Percentiles rank a stretch among this genome's conserved stretches.
Conservation (phyloP, 208 protist genomes). For the Kentomonas sorsogonicus region DNA sequence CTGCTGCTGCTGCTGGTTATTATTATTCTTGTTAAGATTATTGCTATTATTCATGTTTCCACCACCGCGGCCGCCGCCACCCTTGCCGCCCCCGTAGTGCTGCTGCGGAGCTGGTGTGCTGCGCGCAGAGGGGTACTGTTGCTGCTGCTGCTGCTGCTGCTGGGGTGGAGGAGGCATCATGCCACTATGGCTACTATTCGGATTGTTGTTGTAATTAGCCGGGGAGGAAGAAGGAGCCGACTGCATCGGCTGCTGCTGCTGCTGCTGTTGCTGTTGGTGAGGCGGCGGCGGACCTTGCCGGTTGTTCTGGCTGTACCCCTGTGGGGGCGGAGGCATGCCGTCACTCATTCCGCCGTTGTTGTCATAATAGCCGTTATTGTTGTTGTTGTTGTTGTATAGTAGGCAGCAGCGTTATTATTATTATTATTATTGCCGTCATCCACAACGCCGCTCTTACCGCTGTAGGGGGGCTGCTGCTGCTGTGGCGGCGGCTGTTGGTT, state of each 20-base stretch:
- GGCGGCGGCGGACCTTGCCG: neutral
- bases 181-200: no score
- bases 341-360: neutral
- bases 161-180: no score
- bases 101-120: no score
- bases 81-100: neutral
- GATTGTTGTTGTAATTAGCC: no score
- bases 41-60: constrained; percentile 1
- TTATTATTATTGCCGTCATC: constrained; percentile 24
- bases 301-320: neutral
- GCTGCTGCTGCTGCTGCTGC: no score
- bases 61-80: neutral
- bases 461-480: constrained; percentile 17
- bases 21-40: constrained; percentile 2
- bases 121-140: no score
- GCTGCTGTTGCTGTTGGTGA: constrained; percentile 13
- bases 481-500: constrained; percentile 13
- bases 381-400: constrained; percentile 12
- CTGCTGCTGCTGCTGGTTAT: neutral
- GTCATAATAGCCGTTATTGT: constrained; percentile 9
- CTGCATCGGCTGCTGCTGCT: constrained; percentile 10
- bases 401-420: neutral
- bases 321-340: neutral
- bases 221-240: no score
- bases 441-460: constrained; percentile 18